phyloP scores from a whole-genome alignment of 106 monocot species.

The Vanilla planifolia region DNA sequence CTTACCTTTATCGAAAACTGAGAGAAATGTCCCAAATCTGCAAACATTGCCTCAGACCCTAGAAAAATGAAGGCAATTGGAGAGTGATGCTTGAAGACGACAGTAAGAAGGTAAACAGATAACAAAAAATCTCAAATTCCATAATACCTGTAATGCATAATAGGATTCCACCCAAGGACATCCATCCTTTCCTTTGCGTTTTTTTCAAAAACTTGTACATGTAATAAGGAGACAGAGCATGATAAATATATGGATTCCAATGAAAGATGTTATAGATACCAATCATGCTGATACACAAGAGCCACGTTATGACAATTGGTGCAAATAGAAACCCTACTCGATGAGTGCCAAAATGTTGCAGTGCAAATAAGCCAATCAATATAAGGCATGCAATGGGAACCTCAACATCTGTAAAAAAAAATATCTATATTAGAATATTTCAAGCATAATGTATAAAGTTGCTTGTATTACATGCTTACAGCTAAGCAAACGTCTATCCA shows the following conservation, averaged over 20 bases:
- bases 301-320: slow-evolving; percentile 84
- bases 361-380: slow-evolving; percentile 67
- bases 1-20: slow-evolving; percentile 86
- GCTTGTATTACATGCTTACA: too few relatives aligned
- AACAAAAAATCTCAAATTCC: neutral
- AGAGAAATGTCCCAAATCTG: slow-evolving; percentile 95
- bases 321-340: slow-evolving; percentile 91
- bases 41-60: slow-evolving; percentile 99
- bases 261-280: slow-evolving; percentile 82
- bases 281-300: slow-evolving; percentile 81
- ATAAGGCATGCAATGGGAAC: slow-evolving; percentile 80
- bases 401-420: slow-evolving; percentile 70
- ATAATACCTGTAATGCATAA: slow-evolving; percentile 84
- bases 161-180: slow-evolving; percentile 95
- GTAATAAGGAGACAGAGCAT: slow-evolving; percentile 85
- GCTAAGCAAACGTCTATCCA: too few relatives aligned
- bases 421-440: too few relatives aligned
- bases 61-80: neutral
- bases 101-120: neutral
- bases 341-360: slow-evolving; percentile 97
- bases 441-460: too few relatives aligned
- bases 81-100: neutral
- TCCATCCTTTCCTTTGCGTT: slow-evolving; percentile 85
- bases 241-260: slow-evolving; percentile 87
- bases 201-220: slow-evolving; percentile 97